Evolutionary conservation across 129 eudicot genomes (phyloP).

Genomic region (Ambrosia artemisiifolia): DNA sequence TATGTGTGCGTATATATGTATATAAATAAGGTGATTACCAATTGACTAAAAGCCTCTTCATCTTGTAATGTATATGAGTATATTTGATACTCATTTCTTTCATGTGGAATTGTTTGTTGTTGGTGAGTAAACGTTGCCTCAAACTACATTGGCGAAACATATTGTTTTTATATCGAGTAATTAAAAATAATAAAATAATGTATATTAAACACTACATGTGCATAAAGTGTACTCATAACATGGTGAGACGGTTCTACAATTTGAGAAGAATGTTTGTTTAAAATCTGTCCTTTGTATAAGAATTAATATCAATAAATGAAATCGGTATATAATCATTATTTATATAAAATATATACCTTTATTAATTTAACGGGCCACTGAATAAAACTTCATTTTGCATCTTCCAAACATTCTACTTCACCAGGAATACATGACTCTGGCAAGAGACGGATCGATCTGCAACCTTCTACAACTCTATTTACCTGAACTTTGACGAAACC

Average conservation of each 20-base stretch:
- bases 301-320: neutral
- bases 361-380: neutral
- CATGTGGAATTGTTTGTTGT: neutral
- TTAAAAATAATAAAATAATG: neutral
- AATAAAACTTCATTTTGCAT: neutral
- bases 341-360: neutral
- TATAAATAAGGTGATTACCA: neutral
- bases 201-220: neutral
- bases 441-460: neutral
- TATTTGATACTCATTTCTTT: neutral
- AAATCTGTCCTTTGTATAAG: neutral
- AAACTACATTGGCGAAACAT: neutral
- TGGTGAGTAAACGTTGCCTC: neutral
- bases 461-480: neutral
- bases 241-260: neutral
- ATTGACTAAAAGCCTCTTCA: neutral
- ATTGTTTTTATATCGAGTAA: neutral
- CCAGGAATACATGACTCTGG: neutral
- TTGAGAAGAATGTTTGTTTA: neutral
- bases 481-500: neutral
- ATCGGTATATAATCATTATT: neutral
- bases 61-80: neutral
- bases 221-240: neutral
- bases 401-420: neutral
- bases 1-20: too few relatives aligned